Percentiles rank a stretch among this genome's conserved stretches.
These are phyloP conservation scores for Sugiyamaella neomexicana DNA, from an alignment of 1,139 yeast genomes.

Conservation along the genomic window DNA sequence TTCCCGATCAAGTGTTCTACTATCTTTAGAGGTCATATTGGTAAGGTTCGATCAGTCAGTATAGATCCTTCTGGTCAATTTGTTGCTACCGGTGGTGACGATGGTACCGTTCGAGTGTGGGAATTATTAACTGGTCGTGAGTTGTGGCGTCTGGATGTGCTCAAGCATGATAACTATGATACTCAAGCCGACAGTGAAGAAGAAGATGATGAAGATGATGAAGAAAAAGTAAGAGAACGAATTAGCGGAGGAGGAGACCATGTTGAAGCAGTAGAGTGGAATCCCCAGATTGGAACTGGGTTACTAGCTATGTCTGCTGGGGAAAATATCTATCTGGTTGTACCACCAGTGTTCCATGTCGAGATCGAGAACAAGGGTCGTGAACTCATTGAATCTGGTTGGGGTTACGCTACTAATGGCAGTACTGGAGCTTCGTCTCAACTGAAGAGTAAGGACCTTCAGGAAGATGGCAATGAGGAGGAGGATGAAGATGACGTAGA, in stretches of 20 bases:
- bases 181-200: conserved; percentile 41
- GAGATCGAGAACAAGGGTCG: conserved; percentile 82
- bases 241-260: conserved; percentile 62
- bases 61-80: conserved; percentile 90
- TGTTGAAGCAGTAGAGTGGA: conserved; percentile 86
- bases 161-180: conserved; percentile 42
- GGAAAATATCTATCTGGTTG: conserved; percentile 70
- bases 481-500: conserved; percentile 40
- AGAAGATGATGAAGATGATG: conserved; percentile 24
- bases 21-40: conserved; percentile 76
- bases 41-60: conserved; percentile 76
- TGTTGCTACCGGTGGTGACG: conserved; percentile 98
- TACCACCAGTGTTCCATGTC: conserved; percentile 89
- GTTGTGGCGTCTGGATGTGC: conserved; percentile 63
- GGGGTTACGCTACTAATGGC: conserved; percentile 66
- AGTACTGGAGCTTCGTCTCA: conserved; percentile 33
- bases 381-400: conserved; percentile 81
- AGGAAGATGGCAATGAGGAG: conserved; percentile 28
- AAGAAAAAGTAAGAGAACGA: conserved; percentile 34
- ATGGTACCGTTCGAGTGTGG: conserved; percentile 95
- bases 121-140: conserved; percentile 95
- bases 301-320: conserved; percentile 84
- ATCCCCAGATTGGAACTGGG: conserved; percentile 67
- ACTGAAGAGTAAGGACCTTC: conserved; percentile 30
- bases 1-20: conserved; percentile 94